Base-by-base conservation (phyloP, 495 filamentous ascomycete genomes). In the Thozetella sp. region DNA sequence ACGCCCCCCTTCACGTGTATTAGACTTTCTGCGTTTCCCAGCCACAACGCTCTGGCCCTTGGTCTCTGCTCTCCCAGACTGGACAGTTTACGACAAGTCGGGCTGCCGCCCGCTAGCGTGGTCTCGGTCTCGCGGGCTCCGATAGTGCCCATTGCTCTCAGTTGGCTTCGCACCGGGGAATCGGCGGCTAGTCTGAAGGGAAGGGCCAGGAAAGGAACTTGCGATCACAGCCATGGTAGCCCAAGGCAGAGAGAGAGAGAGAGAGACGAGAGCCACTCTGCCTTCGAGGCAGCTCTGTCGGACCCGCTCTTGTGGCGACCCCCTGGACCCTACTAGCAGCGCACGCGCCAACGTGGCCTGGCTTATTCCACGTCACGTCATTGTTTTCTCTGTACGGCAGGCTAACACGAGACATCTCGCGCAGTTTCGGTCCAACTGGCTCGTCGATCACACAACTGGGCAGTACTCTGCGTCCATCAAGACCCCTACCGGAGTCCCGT, bases 361-460 rank as follows among this genome's bases (percentile, higher is more conserved):
- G 34, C 53, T 34, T 17, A 15, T 25, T 25, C 40, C 37, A 17
- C 2, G 30, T 24, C 1, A 26, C 25, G 54, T 27, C 40, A 48
- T 24, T 51, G 45, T 26, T 40, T 22, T 25, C 24, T 37, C 37
- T 54, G 23, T 30, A 0, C 40, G 54, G 34, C 17, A 54, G 68
- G 15, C 43, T 59, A 25, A 30, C 62, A 57, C 54, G 17, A 57
- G 24, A 37, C 17, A 23, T 30, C 43, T 23, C 53, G 30, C 37
- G 25, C 56, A 97, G 93, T 97, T 95, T 74, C 93, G 95, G 43
- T 87, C 89, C 63, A 93, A 88, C 66, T 97, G 91, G 91, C 85
- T 84, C 20, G 90, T 97, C 54, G 87, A 98, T 69, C 82, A 83
- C 30, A 76, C 81, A 53, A 93, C 88, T 4, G 95, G 95, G 56